Evolutionary conservation across 768 basidiomycete species (phyloP).

Genomic region (Collybia nuda): DNA sequence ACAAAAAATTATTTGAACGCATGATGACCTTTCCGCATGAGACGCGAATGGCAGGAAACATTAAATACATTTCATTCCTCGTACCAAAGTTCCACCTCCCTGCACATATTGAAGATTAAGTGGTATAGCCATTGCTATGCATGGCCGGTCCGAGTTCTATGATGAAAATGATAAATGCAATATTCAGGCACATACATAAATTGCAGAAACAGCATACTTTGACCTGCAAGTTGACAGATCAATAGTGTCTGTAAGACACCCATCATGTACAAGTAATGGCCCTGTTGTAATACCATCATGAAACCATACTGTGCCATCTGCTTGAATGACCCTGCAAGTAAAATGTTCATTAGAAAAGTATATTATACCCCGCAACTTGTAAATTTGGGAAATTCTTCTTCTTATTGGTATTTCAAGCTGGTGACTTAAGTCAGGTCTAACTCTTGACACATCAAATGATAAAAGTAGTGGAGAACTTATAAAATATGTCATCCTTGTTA

Average conservation of each 20-base stretch:
- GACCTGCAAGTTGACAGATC: too few relatives aligned
- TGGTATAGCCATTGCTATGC: too few relatives aligned
- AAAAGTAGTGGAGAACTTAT: not conserved
- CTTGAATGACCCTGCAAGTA: constrained; percentile 3
- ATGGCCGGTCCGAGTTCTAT: too few relatives aligned
- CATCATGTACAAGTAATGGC: not conserved
- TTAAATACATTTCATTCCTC: constrained; percentile 7
- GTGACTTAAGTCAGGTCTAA: not conserved
- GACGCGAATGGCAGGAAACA: not conserved
- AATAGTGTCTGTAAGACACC: not conserved
- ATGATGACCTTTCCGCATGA: constrained; percentile 1
- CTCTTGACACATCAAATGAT: not conserved
- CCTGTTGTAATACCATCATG: constrained; percentile 8
- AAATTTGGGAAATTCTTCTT: not conserved
- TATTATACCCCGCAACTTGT: constrained; percentile 5
- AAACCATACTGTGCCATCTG: constrained; percentile 3
- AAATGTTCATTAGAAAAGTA: constrained; percentile 8
- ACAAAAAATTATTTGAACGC: constrained; percentile 13
- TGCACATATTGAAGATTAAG: not conserved
- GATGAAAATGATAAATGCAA: not conserved
- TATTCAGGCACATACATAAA: not conserved
- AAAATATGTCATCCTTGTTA: not conserved
- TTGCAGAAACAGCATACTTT: not conserved
- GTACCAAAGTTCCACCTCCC: constrained; percentile 19
- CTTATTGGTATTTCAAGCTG: not conserved